A percentile compares a stretch with the other conserved stretches of the same genome.
phyloP scores from a whole-genome alignment of 2,329 filamentous ascomycete genomes.

The Colletotrichum noveboracense region DNA sequence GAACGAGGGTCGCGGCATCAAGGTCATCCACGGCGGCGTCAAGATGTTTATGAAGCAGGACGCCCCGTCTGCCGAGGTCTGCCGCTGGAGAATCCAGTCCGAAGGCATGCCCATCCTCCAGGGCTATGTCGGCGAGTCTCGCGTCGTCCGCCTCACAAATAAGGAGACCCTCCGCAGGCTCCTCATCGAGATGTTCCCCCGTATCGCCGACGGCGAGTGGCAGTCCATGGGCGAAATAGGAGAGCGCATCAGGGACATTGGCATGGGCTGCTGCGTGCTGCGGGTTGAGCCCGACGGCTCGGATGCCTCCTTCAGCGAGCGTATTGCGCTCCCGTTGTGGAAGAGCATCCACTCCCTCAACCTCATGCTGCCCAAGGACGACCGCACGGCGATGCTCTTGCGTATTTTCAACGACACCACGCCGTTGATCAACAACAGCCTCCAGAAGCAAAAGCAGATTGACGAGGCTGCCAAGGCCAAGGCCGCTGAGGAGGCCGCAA shows the following conservation, averaged over 20 bases:
- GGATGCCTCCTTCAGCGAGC: conserved; percentile 68
- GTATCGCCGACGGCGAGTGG: conserved; percentile 77
- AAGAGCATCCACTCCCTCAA: conserved; percentile 91
- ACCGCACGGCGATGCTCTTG: conserved; percentile 89
- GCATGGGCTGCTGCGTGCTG: conserved; percentile 91
- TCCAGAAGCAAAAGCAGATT: conserved; percentile 50
- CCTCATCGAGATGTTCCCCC: conserved; percentile 96
- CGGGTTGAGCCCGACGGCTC: conserved; percentile 77
- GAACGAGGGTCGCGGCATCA: conserved; percentile 91
- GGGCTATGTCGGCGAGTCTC: conserved; percentile 82
- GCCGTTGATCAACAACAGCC: conserved; percentile 75
- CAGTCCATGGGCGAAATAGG: conserved; percentile 85
- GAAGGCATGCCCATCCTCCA: conserved; percentile 92
- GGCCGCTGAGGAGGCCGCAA: conserved; percentile 28
- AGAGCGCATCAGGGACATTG: conserved; percentile 77
- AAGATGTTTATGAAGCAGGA: conserved; percentile 99
- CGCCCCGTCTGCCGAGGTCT: conserved; percentile 83
- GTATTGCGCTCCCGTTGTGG: conserved; percentile 92
- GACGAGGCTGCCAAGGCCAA: conserved; percentile 39
- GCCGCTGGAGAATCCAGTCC: conserved; percentile 93
- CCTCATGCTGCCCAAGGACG: conserved; percentile 98
- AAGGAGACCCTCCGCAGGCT: conserved; percentile 82
- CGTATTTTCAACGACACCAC: conserved; percentile 90
- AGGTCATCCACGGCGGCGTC: conserved; percentile 95
- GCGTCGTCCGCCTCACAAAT: conserved; percentile 76